Evolutionary conservation across 768 basidiomycete genomes (phyloP).

Genomic region (Butyriboletus loyo): DNA sequence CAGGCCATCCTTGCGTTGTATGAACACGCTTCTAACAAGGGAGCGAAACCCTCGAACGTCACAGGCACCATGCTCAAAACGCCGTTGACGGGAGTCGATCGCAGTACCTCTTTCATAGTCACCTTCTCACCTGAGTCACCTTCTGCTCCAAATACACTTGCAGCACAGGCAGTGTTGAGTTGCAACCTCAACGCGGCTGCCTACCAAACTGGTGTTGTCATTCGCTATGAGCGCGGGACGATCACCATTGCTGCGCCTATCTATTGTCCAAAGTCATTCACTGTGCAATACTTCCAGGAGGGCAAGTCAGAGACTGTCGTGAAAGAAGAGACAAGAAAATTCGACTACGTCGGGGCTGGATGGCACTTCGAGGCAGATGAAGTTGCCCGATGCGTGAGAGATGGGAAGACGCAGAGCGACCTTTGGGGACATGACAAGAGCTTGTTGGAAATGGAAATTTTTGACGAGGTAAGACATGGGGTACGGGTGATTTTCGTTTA

Average conservation of each 20-base stretch:
- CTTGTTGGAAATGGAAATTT: slow-evolving; percentile 75
- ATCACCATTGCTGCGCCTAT: slow-evolving; percentile 65
- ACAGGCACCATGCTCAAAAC: slow-evolving; percentile 76
- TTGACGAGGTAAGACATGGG: slow-evolving; percentile 64
- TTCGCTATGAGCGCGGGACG: slow-evolving; percentile 73
- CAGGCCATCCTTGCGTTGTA: slow-evolving; percentile 77
- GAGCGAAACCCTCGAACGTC: slow-evolving; percentile 53
- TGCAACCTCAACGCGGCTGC: slow-evolving; percentile 60
- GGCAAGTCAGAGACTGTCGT: slow-evolving; percentile 40
- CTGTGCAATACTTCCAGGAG: slow-evolving; percentile 56
- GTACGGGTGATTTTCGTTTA: neutral
- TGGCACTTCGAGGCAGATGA: slow-evolving; percentile 90
- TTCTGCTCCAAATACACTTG: slow-evolving; percentile 36
- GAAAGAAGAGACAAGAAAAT: slow-evolving; percentile 55
- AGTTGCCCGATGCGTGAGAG: slow-evolving; percentile 72
- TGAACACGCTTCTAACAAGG: slow-evolving; percentile 73
- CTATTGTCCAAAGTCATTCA: slow-evolving; percentile 64
- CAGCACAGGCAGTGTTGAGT: slow-evolving; percentile 70
- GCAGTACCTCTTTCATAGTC: slow-evolving; percentile 70
- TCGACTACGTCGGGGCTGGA: slow-evolving; percentile 64
- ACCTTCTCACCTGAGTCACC: slow-evolving; percentile 54
- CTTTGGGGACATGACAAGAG: slow-evolving; percentile 81
- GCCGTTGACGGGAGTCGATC: slow-evolving; percentile 74
- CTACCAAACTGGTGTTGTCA: slow-evolving; percentile 50
- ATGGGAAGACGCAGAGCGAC: slow-evolving; percentile 70